These are phyloP conservation scores for Populus hybrid DNA, from an alignment of 441 rosid genomes.

Conservation along the genomic window DNA sequence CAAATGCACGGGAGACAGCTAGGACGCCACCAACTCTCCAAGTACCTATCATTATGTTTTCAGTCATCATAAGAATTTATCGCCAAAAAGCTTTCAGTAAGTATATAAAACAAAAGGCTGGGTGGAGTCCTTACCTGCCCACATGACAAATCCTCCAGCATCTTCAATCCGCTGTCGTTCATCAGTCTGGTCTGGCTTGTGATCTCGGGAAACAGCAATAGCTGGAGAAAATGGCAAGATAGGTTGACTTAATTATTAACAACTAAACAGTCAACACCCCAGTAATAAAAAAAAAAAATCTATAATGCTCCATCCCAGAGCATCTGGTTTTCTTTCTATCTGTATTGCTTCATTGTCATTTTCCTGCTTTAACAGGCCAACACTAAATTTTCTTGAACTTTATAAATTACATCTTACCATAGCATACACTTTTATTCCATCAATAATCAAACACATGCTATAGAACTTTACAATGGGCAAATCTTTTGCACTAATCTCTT, in stretches of 20 bases:
- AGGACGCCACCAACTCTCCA: slow-evolving; percentile 99
- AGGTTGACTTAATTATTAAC: slow-evolving; percentile 2
- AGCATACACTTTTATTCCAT: background rate
- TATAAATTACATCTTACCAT: background rate
- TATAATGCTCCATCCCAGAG: slow-evolving; percentile 1
- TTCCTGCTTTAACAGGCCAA: background rate
- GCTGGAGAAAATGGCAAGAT: slow-evolving; percentile 42
- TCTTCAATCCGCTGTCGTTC: slow-evolving; percentile 95
- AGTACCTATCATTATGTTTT: slow-evolving; percentile 54
- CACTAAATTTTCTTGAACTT: background rate
- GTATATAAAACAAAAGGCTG: background rate
- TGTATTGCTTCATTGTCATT: background rate
- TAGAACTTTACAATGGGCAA: background rate
- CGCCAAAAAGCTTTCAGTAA: background rate
- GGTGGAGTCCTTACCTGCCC: slow-evolving; percentile 68
- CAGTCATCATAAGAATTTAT: slow-evolving; percentile 12
- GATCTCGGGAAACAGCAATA: slow-evolving; percentile 96
- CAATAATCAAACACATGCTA: too few species aligned
- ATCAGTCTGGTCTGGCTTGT: slow-evolving; percentile 95
- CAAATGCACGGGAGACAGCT: slow-evolving; percentile 99
- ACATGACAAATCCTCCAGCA: slow-evolving; percentile 99
- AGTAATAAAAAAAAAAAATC: background rate
- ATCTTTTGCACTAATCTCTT: background rate
- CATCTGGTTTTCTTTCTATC: background rate
- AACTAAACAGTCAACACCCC: background rate